These are phyloP conservation scores for Trapa bicornis DNA, from an alignment of 345 rosid species.

Conservation along the genomic window DNA sequence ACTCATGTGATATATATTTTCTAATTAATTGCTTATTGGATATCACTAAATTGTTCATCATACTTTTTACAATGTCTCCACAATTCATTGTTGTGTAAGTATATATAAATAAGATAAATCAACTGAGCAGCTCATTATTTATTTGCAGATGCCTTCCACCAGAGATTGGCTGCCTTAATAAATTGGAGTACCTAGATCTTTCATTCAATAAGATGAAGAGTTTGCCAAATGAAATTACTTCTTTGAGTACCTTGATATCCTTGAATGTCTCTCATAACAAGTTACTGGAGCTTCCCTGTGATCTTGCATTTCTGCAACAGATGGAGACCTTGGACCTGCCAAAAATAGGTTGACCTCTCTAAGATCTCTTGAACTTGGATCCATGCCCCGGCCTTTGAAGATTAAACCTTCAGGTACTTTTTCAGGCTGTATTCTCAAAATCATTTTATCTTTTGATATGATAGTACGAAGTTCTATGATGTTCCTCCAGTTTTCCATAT, in stretches of 20 bases:
- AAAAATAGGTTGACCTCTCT: conserved; percentile 65
- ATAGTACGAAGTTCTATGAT: neutral
- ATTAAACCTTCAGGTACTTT: conserved; percentile 70
- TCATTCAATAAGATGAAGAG: conserved; percentile 85
- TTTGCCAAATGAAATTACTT: conserved; percentile 64
- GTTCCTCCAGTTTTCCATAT: neutral
- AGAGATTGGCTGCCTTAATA: conserved; percentile 78
- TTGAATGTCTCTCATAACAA: conserved; percentile 81
- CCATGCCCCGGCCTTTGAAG: conserved; percentile 55
- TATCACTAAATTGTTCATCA: neutral
- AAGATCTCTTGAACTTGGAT: conserved; percentile 56
- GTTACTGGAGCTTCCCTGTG: conserved; percentile 51
- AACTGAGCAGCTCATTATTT: conserved; percentile 2
- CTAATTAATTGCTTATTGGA: neutral
- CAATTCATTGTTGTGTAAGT: neutral
- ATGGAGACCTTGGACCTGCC: conserved; percentile 74
- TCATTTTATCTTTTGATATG: neutral
- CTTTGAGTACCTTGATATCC: conserved; percentile 49
- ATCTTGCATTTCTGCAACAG: conserved; percentile 53
- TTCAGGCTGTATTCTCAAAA: neutral
- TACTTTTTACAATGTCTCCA: neutral
- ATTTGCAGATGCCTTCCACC: conserved; percentile 77
- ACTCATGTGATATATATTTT: too few species aligned
- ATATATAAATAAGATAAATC: neutral
- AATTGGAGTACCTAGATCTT: conserved; percentile 73